Evolutionary conservation across 1,284 basidiomycete genomes (phyloP).

Genomic region (Ganoderma leucocontextum): DNA sequence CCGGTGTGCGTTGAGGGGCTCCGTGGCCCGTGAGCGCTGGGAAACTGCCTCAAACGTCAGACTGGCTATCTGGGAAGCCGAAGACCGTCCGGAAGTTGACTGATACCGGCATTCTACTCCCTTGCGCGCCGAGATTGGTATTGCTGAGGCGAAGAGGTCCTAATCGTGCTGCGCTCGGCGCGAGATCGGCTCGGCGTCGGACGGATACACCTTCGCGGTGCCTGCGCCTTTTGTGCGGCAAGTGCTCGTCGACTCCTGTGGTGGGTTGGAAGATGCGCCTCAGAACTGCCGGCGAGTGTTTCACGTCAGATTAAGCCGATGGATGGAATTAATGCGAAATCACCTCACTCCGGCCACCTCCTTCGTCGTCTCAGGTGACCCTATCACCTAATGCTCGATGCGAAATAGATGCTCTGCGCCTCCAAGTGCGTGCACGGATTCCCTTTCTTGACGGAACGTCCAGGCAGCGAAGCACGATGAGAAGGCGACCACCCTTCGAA

Average conservation of each 20-base stretch:
- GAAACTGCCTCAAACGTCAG: neutral
- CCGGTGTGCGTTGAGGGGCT: neutral
- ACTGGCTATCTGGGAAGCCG: neutral
- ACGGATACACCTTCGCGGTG: neutral
- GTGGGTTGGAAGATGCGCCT: neutral
- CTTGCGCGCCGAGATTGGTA: neutral
- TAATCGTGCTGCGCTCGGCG: neutral
- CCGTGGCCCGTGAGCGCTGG: neutral
- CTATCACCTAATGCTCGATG: neutral
- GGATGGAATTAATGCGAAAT: neutral
- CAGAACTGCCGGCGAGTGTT: neutral
- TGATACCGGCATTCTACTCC: neutral
- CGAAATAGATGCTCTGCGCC: neutral
- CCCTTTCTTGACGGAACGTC: neutral
- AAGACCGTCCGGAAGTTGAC: neutral
- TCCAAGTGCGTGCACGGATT: neutral
- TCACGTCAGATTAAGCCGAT: neutral
- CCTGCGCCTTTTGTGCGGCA: neutral
- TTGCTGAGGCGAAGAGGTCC: neutral
- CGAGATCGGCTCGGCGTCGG: neutral
- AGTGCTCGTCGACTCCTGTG: neutral
- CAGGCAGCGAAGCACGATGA: neutral
- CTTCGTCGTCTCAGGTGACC: neutral
- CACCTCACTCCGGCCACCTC: neutral
- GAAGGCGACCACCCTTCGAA: neutral